Evolutionary conservation across 257 asterid genomes (phyloP).

Genomic region (Leonotis leonurus): DNA sequence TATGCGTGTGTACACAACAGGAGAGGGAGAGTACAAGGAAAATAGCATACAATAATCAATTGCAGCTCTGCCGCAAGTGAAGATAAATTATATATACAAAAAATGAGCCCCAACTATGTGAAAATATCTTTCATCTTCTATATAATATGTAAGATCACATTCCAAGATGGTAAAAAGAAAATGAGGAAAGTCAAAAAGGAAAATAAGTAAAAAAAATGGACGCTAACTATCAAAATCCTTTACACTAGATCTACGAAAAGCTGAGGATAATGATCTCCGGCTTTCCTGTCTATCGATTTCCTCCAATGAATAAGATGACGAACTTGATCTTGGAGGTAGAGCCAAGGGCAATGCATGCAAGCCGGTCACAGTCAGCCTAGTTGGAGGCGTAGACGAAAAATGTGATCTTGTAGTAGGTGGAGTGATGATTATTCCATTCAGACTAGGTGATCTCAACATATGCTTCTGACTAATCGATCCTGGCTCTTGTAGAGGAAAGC

Average conservation of each 20-base stretch:
- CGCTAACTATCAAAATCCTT: conserved; percentile 56
- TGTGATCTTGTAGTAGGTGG: conserved; percentile 40
- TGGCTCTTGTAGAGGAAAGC: conserved; percentile 88
- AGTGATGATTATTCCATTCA: conserved; percentile 58
- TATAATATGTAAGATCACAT: conserved; percentile 34
- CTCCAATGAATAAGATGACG: conserved; percentile 44
- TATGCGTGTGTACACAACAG: no score
- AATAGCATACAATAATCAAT: background rate
- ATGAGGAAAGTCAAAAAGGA: background rate
- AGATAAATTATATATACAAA: conserved; percentile 36
- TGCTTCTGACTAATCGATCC: conserved; percentile 54
- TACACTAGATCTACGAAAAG: conserved; percentile 57
- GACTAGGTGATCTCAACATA: conserved; percentile 77
- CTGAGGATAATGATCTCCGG: conserved; percentile 49
- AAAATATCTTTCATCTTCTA: conserved; percentile 29
- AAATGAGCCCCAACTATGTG: conserved; percentile 24
- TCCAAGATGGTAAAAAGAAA: conserved; percentile 20
- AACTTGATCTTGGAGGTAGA: conserved; percentile 49
- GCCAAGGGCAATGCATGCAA: conserved; percentile 35
- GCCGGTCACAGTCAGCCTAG: no score
- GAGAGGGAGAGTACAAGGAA: no score
- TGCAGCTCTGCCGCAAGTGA: conserved; percentile 15
- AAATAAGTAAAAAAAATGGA: conserved; percentile 22
- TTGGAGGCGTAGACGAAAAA: conserved; percentile 45
- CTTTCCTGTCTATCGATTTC: conserved; percentile 50